These are phyloP conservation scores for Multifurca ochricompacta DNA, from an alignment of 768 basidiomycete genomes.

Conservation along the genomic window DNA sequence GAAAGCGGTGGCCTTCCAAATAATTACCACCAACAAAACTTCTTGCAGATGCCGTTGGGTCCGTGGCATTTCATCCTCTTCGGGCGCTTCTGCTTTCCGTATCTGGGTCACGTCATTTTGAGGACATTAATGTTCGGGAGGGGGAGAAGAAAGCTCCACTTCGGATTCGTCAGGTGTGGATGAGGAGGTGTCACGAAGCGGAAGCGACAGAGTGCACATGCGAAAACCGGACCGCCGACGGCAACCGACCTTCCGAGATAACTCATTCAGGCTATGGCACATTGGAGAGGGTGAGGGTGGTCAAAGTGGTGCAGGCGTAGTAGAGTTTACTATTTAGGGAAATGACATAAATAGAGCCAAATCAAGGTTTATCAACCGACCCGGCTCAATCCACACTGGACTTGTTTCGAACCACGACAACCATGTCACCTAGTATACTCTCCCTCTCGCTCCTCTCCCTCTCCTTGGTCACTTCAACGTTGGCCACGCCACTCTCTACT, in stretches of 20 bases:
- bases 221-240: not conserved
- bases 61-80: slow-evolving; percentile 65
- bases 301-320: not conserved
- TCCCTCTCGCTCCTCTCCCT: slow-evolving; percentile 26
- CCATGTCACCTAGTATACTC: slow-evolving; percentile 21
- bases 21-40: not conserved
- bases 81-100: slow-evolving; percentile 50
- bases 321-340: not conserved
- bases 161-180: not conserved
- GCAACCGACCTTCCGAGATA: slow-evolving; percentile 10
- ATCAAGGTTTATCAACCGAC: not conserved
- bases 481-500: slow-evolving; percentile 41
- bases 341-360: slow-evolving; percentile 12
- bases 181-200: slow-evolving; percentile 2
- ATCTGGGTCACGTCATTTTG: slow-evolving; percentile 76
- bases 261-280: slow-evolving; percentile 10
- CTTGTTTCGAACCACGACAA: slow-evolving; percentile 29
- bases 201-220: not conserved
- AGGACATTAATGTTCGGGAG: slow-evolving; percentile 9
- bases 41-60: slow-evolving; percentile 59
- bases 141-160: not conserved
- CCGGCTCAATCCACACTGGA: not conserved
- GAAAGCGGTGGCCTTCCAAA: not conserved
- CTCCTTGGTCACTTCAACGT: slow-evolving; percentile 32
- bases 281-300: not conserved